Base-by-base conservation (phyloP, 116 monocot genomes). In the Dioscorea cayenensis region DNA sequence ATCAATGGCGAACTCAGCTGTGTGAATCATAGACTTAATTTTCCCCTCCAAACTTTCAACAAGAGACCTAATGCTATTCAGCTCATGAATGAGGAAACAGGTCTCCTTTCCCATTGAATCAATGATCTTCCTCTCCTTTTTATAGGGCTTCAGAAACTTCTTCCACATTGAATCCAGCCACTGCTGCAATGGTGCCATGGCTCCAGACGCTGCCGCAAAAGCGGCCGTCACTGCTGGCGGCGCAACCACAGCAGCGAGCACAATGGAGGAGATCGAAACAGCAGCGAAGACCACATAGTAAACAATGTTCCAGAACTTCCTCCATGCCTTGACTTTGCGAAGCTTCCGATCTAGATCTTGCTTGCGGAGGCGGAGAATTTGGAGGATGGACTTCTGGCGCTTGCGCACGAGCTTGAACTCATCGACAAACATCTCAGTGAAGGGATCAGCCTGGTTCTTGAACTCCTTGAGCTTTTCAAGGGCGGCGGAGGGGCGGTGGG, bases 241-340 rank as follows among this genome's bases (percentile, higher is more conserved):
- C 3, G 74, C 79, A 2, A 65, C 62, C 55, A 70, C 64, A 8
- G 70, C 79, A 2, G 74, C 79, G 27, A 69, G 63, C 22, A 70
- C 74, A 28, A 79, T 70, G 4, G 74, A 55, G 79, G 70, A 74
- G 21, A 73, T 70, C 37, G 75, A 65, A 2, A 68, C 52, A 8
- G 74, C 69, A 7, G 69, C 36, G 25, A 73, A 66, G 25, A 69
- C 64, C 11, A 37, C 60, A 7, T 49, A 32, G n/a, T 22, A 76
- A 11, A 77, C 14, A 5, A 64, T 21, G 64, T 17, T 68, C 22
- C 36, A 82, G 23, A 77, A 37, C 43, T 73, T 72, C 67, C 64
- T 67, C 73, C 72, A 76, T 16, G 66, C 66, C 60, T 67, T 66
- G 22, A 66, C 38, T 14, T 38, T 12, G 52, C 66, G 48, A 12